Evolutionary conservation across 2,329 filamentous ascomycete species (phyloP), one percentile per base, ranked within the genome.

Genomic region (Claviceps spartinae): DNA sequence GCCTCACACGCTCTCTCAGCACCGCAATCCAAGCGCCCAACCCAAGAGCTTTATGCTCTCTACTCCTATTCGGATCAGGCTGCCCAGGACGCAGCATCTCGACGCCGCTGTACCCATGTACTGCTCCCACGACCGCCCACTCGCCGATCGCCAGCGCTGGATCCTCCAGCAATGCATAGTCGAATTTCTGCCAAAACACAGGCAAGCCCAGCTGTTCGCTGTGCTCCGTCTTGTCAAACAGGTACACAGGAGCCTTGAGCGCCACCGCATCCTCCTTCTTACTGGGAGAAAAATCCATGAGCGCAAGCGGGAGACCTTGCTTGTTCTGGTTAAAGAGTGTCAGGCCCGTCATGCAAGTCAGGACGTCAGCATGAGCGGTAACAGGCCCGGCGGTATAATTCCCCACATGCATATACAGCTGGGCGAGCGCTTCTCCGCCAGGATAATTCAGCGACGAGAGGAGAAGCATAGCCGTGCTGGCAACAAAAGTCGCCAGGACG

Each of bases 401-500:
- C 34, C 55, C 50, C 48, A 65, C 55, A 26, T 69, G 58, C 47
- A 57, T 55, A 54, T 76, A 72, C 41, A 85, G 69, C 45, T 75
- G 71, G 8, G 67, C 58, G 22, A 97, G 73, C 2, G 90, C 93
- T 54, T 86, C 79, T 22, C 88, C 93, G 47, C 93, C 93, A 1
- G 93, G 93, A 63, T 98, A 98, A 69, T 96, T 98, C 53, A 94
- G 80, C 14, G 86, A 84, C 0, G 89, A 95, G 54, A 94, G 71
- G 30, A 85, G 75, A 2, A 96, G 80, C 69, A 95, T 80, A 36
- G 69, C 76, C 3, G 74, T 72, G 52, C 84, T 87, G 38, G 78
- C 71, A 5, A 72, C 68, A 54, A 86, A 78, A 1, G 81, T 78
- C 4, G 69, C 65, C 1, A 83, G 54, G 0, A 86, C 72, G 0